phyloP scores from a whole-genome alignment of 1,284 basidiomycete genomes.

The Apiotrichum veenhuisii region DNA sequence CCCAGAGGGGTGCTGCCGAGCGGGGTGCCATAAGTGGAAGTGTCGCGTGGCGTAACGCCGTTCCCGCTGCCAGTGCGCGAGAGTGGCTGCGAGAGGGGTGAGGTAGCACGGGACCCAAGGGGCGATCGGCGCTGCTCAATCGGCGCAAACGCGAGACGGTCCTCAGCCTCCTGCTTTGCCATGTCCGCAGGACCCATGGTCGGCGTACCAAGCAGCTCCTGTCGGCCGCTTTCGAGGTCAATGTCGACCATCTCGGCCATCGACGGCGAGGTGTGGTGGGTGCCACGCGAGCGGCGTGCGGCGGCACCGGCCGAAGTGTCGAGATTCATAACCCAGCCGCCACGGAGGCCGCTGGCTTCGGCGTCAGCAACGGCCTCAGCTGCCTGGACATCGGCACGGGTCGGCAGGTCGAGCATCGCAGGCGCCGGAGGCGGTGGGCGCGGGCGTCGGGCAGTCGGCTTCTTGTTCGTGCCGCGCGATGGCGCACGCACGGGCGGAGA shows the following conservation, averaged over 20 bases:
- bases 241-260: conserved; percentile 49
- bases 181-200: conserved; percentile 27
- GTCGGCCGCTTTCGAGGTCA: conserved; percentile 48
- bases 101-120: conserved; percentile 11
- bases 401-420: conserved; percentile 46
- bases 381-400: conserved; percentile 50
- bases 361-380: conserved; percentile 48
- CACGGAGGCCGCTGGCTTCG: conserved; percentile 44
- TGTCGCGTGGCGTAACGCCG: not conserved
- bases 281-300: conserved; percentile 17
- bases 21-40: conserved; percentile 2
- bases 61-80: conserved; percentile 8
- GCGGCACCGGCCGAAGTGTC: conserved; percentile 31
- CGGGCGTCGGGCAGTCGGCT: not conserved
- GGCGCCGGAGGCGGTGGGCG: conserved; percentile 32
- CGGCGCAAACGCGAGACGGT: conserved; percentile 30
- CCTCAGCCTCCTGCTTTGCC: conserved; percentile 32
- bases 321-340: conserved; percentile 51
- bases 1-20: not conserved
- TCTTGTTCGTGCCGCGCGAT: conserved; percentile 12
- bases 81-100: conserved; percentile 28
- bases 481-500: conserved; percentile 37
- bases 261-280: conserved; percentile 10
- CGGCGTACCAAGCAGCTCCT: conserved; percentile 38
- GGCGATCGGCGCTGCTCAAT: conserved; percentile 33